Percentiles rank a stretch among this genome's conserved stretches.
These are phyloP conservation scores for Phyllosticta citriasiana DNA, from an alignment of 2,329 filamentous ascomycete species.

Conservation along the genomic window DNA sequence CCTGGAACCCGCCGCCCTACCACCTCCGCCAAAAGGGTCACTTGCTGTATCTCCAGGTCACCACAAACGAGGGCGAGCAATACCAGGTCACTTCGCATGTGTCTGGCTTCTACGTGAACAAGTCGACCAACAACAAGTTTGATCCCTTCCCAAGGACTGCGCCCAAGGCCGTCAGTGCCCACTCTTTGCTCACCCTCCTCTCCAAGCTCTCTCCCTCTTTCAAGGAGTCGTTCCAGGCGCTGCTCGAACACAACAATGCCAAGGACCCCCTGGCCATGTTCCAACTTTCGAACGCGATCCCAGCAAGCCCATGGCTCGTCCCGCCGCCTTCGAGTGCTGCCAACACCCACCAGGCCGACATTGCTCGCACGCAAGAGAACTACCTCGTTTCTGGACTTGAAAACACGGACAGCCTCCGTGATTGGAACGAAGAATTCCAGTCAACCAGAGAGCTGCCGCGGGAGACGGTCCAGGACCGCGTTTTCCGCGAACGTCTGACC, in stretches of 20 bases:
- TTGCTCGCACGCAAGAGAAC: slow-evolving; percentile 84
- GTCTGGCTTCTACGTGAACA: slow-evolving; percentile 95
- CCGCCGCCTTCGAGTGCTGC: slow-evolving; percentile 54
- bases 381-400: slow-evolving; percentile 85
- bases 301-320: slow-evolving; percentile 85
- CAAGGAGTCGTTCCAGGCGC: slow-evolving; percentile 58
- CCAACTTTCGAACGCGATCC: slow-evolving; percentile 90
- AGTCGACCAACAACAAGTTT: slow-evolving; percentile 89
- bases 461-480: slow-evolving; percentile 86
- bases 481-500: slow-evolving; percentile 87
- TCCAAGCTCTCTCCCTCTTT: slow-evolving; percentile 77
- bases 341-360: slow-evolving; percentile 67
- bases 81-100: slow-evolving; percentile 88
- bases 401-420: slow-evolving; percentile 84
- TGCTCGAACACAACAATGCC: slow-evolving; percentile 76
- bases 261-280: slow-evolving; percentile 87
- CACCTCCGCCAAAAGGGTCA: slow-evolving; percentile 86
- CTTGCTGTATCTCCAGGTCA: slow-evolving; percentile 78
- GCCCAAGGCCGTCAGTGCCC: slow-evolving; percentile 68
- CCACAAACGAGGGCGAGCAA: slow-evolving; percentile 90
- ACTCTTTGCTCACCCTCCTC: slow-evolving; percentile 78
- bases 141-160: slow-evolving; percentile 73
- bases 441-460: slow-evolving; percentile 90
- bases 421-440: slow-evolving; percentile 99
- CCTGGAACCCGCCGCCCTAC: slow-evolving; percentile 94